A percentile compares a stretch with the other conserved stretches of the same genome.
Evolutionary conservation across 805 yeast genomes (phyloP).

Genomic region (Candida patagonica): DNA sequence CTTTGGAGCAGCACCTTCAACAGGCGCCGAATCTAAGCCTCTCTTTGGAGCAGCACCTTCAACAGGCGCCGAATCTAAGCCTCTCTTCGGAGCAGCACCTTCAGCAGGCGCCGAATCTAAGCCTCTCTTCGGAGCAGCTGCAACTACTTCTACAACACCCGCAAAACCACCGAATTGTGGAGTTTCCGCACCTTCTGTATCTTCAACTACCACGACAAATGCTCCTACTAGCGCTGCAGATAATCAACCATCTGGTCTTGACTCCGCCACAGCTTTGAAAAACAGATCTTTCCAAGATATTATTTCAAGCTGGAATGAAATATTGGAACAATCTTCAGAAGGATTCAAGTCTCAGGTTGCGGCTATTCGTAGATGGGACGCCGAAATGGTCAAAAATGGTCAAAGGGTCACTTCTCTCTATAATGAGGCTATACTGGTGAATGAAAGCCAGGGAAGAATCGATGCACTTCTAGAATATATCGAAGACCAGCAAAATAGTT

Average conservation of each 20-base stretch:
- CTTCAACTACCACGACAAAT: not conserved
- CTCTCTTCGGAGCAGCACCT: constrained; percentile 11
- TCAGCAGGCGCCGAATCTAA: constrained; percentile 5
- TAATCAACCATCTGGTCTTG: constrained; percentile 44
- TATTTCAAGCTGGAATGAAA: constrained; percentile 87
- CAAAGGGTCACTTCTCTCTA: constrained; percentile 73
- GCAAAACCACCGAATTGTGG: not conserved
- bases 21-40: constrained; percentile 21
- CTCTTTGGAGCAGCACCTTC: constrained; percentile 10
- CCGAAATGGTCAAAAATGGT: constrained; percentile 71
- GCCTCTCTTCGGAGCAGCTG: constrained; percentile 8
- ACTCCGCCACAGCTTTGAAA: constrained; percentile 46
- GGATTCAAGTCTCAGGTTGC: constrained; percentile 69
- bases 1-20: constrained; percentile 8
- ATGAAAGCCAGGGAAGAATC: constrained; percentile 71
- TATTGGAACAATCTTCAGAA: constrained; percentile 60
- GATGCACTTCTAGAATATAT: constrained; percentile 83
- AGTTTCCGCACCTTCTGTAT: not conserved
- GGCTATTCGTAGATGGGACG: constrained; percentile 80
- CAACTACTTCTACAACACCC: constrained; percentile 3
- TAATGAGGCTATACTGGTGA: constrained; percentile 71
- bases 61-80: constrained; percentile 11
- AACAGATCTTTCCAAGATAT: constrained; percentile 91
- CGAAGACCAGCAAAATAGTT: constrained; percentile 85
- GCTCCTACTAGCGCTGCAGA: not conserved